Evolutionary conservation across 176 grass and related monocot species (phyloP).

Genomic region (Carex pumila): DNA sequence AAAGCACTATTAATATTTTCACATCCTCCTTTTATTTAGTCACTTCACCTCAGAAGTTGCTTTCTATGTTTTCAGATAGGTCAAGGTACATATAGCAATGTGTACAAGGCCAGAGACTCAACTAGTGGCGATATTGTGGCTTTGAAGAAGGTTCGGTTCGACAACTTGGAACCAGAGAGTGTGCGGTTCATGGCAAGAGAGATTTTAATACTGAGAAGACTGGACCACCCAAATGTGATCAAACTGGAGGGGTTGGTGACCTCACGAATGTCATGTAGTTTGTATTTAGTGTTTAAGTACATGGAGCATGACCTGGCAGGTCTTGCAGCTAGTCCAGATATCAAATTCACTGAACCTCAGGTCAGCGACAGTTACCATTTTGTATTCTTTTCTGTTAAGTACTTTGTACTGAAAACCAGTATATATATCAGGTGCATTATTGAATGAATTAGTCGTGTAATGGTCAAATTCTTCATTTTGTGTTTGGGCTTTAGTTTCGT

Average conservation of each 20-base stretch:
- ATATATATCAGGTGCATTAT: not conserved
- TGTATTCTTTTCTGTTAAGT: not conserved
- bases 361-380: slow-evolving; percentile 33
- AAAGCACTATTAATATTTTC: not conserved
- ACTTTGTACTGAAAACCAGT: not conserved
- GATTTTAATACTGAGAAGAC: slow-evolving; percentile 69
- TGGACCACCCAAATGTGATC: slow-evolving; percentile 70
- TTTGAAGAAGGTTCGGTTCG: slow-evolving; percentile 80
- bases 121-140: slow-evolving; percentile 66
- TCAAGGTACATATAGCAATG: slow-evolving; percentile 82
- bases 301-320: slow-evolving; percentile 80
- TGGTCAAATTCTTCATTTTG: not conserved
- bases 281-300: slow-evolving; percentile 81
- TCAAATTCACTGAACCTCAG: slow-evolving; percentile 78
- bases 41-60: not conserved
- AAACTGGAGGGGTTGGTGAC: slow-evolving; percentile 69
- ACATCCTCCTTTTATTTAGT: not conserved
- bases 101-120: slow-evolving; percentile 75
- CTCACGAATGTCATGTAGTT: slow-evolving; percentile 73
- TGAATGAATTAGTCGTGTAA: not conserved
- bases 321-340: slow-evolving; percentile 64
- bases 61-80: slow-evolving; percentile 43
- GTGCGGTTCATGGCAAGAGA: slow-evolving; percentile 84
- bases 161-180: slow-evolving; percentile 81
- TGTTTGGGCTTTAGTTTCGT: not conserved